Evolutionary conservation across 805 yeast genomes (phyloP).

Genomic region (Saccharomycopsis capsularis): DNA sequence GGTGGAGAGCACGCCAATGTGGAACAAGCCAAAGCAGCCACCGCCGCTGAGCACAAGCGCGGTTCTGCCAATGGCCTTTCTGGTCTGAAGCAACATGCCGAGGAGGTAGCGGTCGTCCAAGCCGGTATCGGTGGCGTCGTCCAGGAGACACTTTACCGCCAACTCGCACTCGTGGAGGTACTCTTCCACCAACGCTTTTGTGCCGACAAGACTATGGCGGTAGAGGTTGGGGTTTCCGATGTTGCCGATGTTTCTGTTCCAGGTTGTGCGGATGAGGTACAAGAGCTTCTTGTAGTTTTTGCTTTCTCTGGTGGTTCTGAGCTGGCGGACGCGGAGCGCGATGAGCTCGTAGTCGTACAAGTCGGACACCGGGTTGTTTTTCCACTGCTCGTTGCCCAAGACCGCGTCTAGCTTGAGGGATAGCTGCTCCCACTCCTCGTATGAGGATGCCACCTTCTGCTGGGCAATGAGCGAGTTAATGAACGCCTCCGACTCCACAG

Average conservation of each 20-base stretch:
- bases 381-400: conserved; percentile 68
- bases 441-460: conserved; percentile 44
- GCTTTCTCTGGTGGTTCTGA: conserved; percentile 50
- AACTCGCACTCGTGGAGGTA: conserved; percentile 70
- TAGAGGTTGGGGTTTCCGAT: conserved; percentile 78
- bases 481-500: conserved; percentile 18
- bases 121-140: conserved; percentile 23
- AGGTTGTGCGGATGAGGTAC: conserved; percentile 73
- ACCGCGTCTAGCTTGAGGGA: conserved; percentile 59
- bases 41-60: conserved; percentile 96
- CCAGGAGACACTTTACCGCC: conserved; percentile 29
- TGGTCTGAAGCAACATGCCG: conserved; percentile 76
- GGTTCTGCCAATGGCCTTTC: conserved; percentile 89
- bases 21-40: conserved; percentile 86
- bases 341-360: conserved; percentile 70
- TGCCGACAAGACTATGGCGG: conserved; percentile 75
- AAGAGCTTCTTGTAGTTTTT: conserved; percentile 57
- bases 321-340: conserved; percentile 41
- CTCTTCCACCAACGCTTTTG: conserved; percentile 76
- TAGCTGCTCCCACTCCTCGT: conserved; percentile 59
- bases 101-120: conserved; percentile 65
- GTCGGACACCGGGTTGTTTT: conserved; percentile 48
- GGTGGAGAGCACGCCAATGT: conserved; percentile 84
- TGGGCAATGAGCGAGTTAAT: conserved; percentile 30
- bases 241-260: conserved; percentile 80